phyloP scores from a whole-genome alignment of 768 basidiomycete genomes.

The Auriscalpium microsporum region DNA sequence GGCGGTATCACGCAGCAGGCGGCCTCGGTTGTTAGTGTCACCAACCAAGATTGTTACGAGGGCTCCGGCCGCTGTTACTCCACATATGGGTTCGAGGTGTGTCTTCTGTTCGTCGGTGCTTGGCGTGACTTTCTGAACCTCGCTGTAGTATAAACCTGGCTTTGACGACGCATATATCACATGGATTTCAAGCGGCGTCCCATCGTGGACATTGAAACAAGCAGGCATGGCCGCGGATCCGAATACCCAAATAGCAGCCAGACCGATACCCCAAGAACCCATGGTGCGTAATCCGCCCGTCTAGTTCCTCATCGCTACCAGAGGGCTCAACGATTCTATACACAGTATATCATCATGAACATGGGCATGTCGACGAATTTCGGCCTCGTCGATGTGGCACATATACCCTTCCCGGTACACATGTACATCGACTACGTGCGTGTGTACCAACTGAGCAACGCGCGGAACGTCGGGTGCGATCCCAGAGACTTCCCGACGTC shows the following conservation, averaged over 20 bases:
- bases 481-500: slow-evolving; percentile 66
- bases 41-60: slow-evolving; percentile 28
- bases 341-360: slow-evolving; percentile 46
- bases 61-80: slow-evolving; percentile 25
- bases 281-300: slow-evolving; percentile 21
- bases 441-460: slow-evolving; percentile 51
- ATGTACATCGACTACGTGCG: slow-evolving; percentile 81
- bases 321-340: background rate
- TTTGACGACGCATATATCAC: slow-evolving; percentile 28
- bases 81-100: slow-evolving; percentile 33
- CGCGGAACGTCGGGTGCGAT: slow-evolving; percentile 56
- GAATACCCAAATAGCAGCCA: slow-evolving; percentile 22
- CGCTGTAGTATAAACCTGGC: slow-evolving; percentile 26
- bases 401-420: slow-evolving; percentile 43
- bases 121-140: background rate
- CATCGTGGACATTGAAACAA: slow-evolving; percentile 32
- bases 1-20: slow-evolving; percentile 83
- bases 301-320: no score
- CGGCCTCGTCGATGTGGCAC: slow-evolving; percentile 43
- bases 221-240: slow-evolving; percentile 28
- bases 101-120: background rate
- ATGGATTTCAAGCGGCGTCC: slow-evolving; percentile 32
- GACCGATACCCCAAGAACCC: slow-evolving; percentile 36
- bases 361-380: slow-evolving; percentile 56
- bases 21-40: slow-evolving; percentile 58